Conservation (phyloP, 2,329 filamentous ascomycete species). For the Talaromyces funiculosus region DNA sequence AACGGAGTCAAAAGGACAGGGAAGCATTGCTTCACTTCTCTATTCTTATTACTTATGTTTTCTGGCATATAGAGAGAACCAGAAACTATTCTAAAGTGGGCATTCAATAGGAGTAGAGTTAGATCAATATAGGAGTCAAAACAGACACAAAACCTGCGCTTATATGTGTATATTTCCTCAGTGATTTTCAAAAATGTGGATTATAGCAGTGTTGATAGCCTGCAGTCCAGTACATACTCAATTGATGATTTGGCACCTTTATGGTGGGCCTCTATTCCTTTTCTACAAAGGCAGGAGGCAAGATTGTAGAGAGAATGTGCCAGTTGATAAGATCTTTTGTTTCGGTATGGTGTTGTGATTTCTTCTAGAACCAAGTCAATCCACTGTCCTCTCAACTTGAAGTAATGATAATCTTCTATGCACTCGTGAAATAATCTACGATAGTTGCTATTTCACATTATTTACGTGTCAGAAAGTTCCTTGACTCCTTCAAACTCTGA, state of each 20-base stretch:
- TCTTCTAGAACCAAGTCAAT: not conserved
- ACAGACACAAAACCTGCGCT: too few relatives aligned
- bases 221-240: too few relatives aligned
- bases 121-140: too few relatives aligned
- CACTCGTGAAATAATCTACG: not conserved
- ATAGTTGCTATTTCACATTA: not conserved
- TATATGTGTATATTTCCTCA: too few relatives aligned
- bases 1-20: constrained; percentile 11
- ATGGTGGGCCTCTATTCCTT: not conserved
- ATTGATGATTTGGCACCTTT: too few relatives aligned
- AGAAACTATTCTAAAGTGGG: too few relatives aligned
- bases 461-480: too few relatives aligned
- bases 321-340: not conserved
- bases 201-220: too few relatives aligned
- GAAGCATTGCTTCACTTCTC: not conserved
- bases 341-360: not conserved
- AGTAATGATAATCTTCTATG: not conserved
- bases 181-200: too few relatives aligned
- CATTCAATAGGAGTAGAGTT: not conserved
- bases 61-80: too few relatives aligned
- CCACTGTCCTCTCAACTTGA: not conserved
- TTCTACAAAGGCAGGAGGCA: not conserved
- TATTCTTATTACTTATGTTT: too few relatives aligned
- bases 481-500: not conserved
- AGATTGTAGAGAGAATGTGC: not conserved